Percentiles rank a stretch among this genome's conserved stretches.
These are phyloP conservation scores for Diaporthe vaccinii DNA, from an alignment of 2,329 filamentous ascomycete genomes.

Conservation along the genomic window DNA sequence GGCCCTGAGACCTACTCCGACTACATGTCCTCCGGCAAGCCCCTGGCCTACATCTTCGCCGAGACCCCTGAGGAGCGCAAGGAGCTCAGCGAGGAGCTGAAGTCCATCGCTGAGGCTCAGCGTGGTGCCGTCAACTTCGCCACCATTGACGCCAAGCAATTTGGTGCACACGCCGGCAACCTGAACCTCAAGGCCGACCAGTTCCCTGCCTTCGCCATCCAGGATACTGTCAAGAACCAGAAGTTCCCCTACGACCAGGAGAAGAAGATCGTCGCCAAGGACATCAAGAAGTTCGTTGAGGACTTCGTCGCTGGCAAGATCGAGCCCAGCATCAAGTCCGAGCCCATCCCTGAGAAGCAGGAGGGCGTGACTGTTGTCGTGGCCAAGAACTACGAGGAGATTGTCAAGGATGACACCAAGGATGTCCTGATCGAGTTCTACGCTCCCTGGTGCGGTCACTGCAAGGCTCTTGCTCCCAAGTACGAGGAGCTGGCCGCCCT, in stretches of 20 bases:
- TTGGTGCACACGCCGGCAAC: conserved; percentile 95
- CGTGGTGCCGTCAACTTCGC: conserved; percentile 98
- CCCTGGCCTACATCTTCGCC: conserved; percentile 97
- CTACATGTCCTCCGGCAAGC: conserved; percentile 94
- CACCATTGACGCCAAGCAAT: conserved; percentile 94
- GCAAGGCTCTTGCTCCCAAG: conserved; percentile 96
- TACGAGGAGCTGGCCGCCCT: conserved; percentile 91
- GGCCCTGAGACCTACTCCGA: conserved; percentile 95
- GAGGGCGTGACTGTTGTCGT: conserved; percentile 92
- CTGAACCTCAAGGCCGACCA: conserved; percentile 95
- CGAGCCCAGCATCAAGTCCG: conserved; percentile 97
- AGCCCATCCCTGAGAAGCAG: conserved; percentile 94
- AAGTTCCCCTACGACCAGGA: conserved; percentile 96
- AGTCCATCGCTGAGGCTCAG: conserved; percentile 89
- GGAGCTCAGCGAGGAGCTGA: conserved; percentile 81
- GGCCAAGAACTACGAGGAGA: conserved; percentile 91
- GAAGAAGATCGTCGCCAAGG: conserved; percentile 78
- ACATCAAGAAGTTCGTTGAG: conserved; percentile 86
- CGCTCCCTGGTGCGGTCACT: conserved; percentile 99
- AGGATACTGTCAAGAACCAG: conserved; percentile 93
- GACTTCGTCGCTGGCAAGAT: conserved; percentile 89
- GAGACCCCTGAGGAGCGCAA: conserved; percentile 92
- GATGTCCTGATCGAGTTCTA: conserved; percentile 99
- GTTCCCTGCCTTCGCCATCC: conserved; percentile 98
- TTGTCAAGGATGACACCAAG: conserved; percentile 94